Percentiles rank a stretch among this genome's conserved stretches.
phyloP scores from a whole-genome alignment of 257 asterid species.

The Lavandula angustifolia region DNA sequence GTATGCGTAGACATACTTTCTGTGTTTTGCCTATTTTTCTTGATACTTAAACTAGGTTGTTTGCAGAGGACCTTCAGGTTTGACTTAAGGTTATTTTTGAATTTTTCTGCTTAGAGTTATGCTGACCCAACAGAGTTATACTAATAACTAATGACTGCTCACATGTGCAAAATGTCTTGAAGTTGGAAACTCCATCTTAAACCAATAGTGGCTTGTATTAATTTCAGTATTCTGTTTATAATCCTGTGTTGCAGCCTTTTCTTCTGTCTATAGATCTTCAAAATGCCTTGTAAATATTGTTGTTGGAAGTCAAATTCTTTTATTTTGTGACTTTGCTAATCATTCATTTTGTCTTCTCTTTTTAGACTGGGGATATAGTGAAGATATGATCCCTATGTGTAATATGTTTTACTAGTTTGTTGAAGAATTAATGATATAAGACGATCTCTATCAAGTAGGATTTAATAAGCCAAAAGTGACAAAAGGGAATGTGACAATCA shows the following conservation, averaged over 20 bases:
- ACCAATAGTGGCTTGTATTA: too few species aligned
- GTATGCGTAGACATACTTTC: not conserved
- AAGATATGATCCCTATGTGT: conserved; percentile 99
- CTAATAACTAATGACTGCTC: too few species aligned
- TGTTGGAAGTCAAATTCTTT: conserved; percentile 63
- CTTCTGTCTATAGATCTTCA: conserved; percentile 95
- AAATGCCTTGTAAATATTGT: conserved; percentile 96
- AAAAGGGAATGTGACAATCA: conserved; percentile 94
- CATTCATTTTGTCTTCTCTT: conserved; percentile 15
- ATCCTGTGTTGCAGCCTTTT: conserved; percentile 63
- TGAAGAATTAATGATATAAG: too few species aligned
- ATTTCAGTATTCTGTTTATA: too few species aligned
- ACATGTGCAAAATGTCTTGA: not conserved
- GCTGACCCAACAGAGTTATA: too few species aligned
- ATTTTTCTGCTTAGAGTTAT: too few species aligned
- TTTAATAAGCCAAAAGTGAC: conserved; percentile 96
- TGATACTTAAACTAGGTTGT: not conserved
- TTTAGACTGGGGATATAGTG: conserved; percentile 98
- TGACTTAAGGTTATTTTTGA: too few species aligned
- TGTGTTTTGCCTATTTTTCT: not conserved
- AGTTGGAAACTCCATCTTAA: not conserved
- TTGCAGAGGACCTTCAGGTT: too few species aligned
- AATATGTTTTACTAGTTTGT: too few species aligned
- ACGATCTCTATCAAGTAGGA: conserved; percentile 66
- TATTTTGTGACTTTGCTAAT: conserved; percentile 26